Evolutionary conservation across 164 flowering plant genomes (phyloP), one percentile per base, ranked within the genome.

Genomic region (Magnolia officinalis): DNA sequence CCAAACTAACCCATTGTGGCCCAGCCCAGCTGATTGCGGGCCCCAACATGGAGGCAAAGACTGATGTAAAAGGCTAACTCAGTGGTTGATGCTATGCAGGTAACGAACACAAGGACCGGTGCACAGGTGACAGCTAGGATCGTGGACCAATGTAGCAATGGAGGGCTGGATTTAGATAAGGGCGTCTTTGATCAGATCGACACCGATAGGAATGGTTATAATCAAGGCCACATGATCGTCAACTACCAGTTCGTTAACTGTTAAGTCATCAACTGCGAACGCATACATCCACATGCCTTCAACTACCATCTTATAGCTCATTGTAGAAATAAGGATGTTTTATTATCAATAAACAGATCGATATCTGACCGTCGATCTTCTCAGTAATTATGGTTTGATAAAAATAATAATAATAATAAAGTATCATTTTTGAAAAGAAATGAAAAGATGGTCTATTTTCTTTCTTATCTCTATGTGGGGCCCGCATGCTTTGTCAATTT

Each of bases 131-230:
- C 85, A 0, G 94, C 88, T 75, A 88, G 95, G 63, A 91, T 93
- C 1, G 91, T 93, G n/a, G 97, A 93, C 72, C 92, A 93, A 72
- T 90, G 97, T 83, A 77, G 87, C 78, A 92, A 92, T 52, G 97
- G 95, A 74, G 95, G 97, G 18, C 63, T 91, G n/a, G 97, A 93
- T 80, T 79, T 93, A 85, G 97, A 93, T 16, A 77, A 14, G 14
- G 80, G 71, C 1, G 90, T 87, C n/a, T 91, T 92, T 49, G 29
- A 63, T 1, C 77, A 75, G 51, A 13, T 93, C 0, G 97, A 93
- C 82, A 89, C 90, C 2, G 68, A 90, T 74, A 88, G 92, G 63
- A 24, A 4, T 16, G 97, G 97, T 23, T 8, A 80, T 63, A 76
- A 71, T 1, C 83, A 78, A 63, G 92, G 92, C 21, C 87, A 85